These are phyloP conservation scores for Rostrohypoxylon terebratum DNA, from an alignment of 495 filamentous ascomycete species.

Conservation along the genomic window DNA sequence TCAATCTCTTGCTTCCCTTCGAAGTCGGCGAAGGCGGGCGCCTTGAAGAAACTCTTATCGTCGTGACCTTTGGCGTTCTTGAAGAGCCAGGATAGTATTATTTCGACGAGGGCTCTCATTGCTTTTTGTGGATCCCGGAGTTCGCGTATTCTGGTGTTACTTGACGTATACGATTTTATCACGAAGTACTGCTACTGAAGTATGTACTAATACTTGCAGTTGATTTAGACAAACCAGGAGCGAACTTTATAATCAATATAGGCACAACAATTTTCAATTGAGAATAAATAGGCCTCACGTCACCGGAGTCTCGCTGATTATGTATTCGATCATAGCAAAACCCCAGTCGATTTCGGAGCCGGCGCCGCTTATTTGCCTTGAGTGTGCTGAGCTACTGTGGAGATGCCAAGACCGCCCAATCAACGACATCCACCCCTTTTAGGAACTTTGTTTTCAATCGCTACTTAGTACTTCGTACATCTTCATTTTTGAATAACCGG, in stretches of 20 bases:
- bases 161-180: neutral
- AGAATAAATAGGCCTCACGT: neutral
- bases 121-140: neutral
- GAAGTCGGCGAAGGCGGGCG: conserved; percentile 56
- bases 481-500: conserved; percentile 4
- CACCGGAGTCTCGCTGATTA: neutral
- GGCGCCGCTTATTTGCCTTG: conserved; percentile 30
- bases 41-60: conserved; percentile 60
- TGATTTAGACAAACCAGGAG: no score
- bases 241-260: no score
- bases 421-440: conserved; percentile 12
- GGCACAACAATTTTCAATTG: neutral
- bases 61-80: conserved; percentile 57
- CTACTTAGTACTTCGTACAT: neutral
- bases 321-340: conserved; percentile 1
- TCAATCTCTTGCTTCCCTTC: conserved; percentile 55
- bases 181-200: neutral
- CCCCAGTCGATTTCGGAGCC: conserved; percentile 30
- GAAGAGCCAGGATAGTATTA: conserved; percentile 53
- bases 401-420: conserved; percentile 21
- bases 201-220: neutral
- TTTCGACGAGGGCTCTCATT: conserved; percentile 51
- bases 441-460: conserved; percentile 2
- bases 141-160: neutral
- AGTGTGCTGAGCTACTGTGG: neutral